phyloP scores from a whole-genome alignment of 768 basidiomycete genomes.

The Royoungia palumana region DNA sequence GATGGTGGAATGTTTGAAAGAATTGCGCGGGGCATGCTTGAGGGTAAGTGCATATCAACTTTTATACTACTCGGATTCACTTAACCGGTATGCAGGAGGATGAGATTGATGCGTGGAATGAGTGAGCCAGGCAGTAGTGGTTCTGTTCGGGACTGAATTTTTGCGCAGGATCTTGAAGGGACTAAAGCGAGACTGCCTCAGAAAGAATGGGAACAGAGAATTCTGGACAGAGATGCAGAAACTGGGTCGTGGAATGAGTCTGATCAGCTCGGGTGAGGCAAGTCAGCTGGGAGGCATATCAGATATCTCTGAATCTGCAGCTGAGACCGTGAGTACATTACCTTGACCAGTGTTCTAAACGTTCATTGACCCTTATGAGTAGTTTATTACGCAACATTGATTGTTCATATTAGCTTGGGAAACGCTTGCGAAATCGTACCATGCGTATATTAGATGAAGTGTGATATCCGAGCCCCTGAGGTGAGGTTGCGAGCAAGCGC shows the following conservation, averaged over 20 bases:
- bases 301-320: conserved; percentile 49
- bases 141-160: background rate
- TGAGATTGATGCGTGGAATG: conserved; percentile 81
- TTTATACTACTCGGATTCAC: background rate
- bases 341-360: background rate
- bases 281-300: conserved; percentile 55
- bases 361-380: background rate
- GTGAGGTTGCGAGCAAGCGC: too few species aligned
- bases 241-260: conserved; percentile 50
- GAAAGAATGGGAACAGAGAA: conserved; percentile 54
- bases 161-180: conserved; percentile 54
- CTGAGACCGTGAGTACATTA: conserved; percentile 45
- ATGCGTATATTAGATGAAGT: background rate
- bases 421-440: too few species aligned
- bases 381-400: conserved; percentile 28
- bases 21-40: conserved; percentile 63
- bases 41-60: conserved; percentile 41
- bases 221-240: conserved; percentile 65
- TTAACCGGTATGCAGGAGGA: conserved; percentile 53
- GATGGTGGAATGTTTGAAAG: conserved; percentile 69
- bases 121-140: conserved; percentile 37
- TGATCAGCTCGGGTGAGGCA: conserved; percentile 65
- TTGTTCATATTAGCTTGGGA: too few species aligned
- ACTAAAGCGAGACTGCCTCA: conserved; percentile 53
- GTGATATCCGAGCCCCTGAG: background rate